Evolutionary conservation across 164 flowering plant genomes (phyloP), one percentile per base, ranked within the genome.

Genomic region (Cinnamomum chago): DNA sequence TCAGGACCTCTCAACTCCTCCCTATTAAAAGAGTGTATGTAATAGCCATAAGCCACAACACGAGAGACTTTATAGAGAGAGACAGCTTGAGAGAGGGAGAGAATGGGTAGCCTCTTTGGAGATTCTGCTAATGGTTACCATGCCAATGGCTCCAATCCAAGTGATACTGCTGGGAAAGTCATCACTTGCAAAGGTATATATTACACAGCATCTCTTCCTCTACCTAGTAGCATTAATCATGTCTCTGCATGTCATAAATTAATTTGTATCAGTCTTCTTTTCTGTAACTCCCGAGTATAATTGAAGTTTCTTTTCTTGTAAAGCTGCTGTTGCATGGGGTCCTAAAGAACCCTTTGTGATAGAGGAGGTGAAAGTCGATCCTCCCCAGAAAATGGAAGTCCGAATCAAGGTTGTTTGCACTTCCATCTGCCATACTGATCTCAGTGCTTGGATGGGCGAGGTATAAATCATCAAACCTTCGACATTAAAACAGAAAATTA

Each of bases 401-500:
- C 84, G 92, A 51, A 70, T 90, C 40, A 86, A 82, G 74, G 85
- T 89, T 74, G 81, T 89, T 33, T 90, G 73, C 76, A 85, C 95
- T 28, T 90, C 94, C 0, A 84, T 92, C 35, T 92, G 97, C 52
- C 95, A 91, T 50, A 86, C 90, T 5, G 97, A 91, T 85, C 88
- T 88, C 65, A 87, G 85, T 64, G 84, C 82, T 67, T 91, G 91
- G 94, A 71, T 78, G 76, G 93, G 93, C 75, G 89, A 88, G 90
- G 95, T 90, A 85, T 58, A 3, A 50, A 23, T 13, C 28, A 40
- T 22, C 10, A 11, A 22, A 55, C 60, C 60, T 55, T 55, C 17
- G 13, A 55, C n/a, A 15, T 55, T 20, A 55, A 0, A 55, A 55
- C 47, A 40, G 47, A 40, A 40, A 40, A 35, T 24, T 24, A 7